A percentile compares a stretch with the other conserved stretches of the same genome.
Evolutionary conservation across 1,139 yeast genomes (phyloP).

Genomic region (Lodderomyces margitis): DNA sequence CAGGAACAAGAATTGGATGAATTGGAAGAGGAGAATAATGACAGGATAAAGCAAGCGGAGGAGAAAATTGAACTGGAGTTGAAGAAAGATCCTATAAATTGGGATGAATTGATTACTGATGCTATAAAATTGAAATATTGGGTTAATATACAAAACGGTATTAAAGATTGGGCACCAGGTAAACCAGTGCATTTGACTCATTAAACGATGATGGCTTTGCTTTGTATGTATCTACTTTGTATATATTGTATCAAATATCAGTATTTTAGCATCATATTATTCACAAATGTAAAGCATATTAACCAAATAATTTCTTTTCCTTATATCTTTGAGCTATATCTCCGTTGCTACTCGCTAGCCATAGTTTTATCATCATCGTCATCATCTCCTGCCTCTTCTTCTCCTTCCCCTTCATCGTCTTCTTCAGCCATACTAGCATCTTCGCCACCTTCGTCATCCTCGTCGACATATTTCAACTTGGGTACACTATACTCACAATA

Average conservation of each 20-base stretch:
- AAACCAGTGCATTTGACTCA: conserved; percentile 64
- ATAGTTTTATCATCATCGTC: conserved; percentile 44
- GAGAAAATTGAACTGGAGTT: conserved; percentile 28
- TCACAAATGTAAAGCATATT: too few relatives aligned
- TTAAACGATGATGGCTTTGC: conserved; percentile 26
- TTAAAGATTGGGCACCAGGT: conserved; percentile 78
- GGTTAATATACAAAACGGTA: conserved; percentile 71
- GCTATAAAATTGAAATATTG: conserved; percentile 81
- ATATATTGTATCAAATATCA: too few relatives aligned
- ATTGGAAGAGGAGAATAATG: conserved; percentile 54
- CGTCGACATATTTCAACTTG: conserved; percentile 19
- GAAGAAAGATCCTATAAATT: conserved; percentile 26
- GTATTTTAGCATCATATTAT: too few relatives aligned
- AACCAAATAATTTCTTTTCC: too few relatives aligned
- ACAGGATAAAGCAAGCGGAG: conserved; percentile 46
- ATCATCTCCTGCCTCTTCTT: conserved; percentile 19
- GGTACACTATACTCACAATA: conserved; percentile 64
- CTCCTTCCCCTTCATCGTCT: conserved; percentile 23
- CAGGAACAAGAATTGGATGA: conserved; percentile 55
- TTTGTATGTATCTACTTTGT: too few relatives aligned
- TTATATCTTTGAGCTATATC: neutral
- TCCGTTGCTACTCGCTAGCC: conserved; percentile 36
- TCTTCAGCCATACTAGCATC: conserved; percentile 25
- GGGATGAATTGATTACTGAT: conserved; percentile 59
- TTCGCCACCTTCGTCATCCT: conserved; percentile 27